Conservation (phyloP, 345 rosid genomes). For the Citrus maxima region DNA sequence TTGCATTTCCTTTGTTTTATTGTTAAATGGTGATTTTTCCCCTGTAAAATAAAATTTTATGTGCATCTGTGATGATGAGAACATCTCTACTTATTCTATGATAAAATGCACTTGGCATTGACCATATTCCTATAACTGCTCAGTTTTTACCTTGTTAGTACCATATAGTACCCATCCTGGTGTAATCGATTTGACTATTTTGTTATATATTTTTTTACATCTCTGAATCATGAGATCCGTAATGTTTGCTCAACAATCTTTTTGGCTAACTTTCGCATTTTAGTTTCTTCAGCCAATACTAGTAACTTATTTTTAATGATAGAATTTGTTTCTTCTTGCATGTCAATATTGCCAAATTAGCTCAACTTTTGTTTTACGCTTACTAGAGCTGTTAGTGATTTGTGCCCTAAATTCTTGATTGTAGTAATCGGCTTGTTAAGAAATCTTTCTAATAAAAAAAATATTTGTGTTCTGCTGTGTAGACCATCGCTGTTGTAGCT, state of each 20-base stretch:
- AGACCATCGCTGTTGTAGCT: constrained; percentile 77
- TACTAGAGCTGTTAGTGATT: neutral
- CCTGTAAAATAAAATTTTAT: neutral
- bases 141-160: neutral
- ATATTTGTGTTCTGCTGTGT: constrained; percentile 15
- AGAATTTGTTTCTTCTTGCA: neutral
- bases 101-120: neutral
- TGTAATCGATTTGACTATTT: neutral
- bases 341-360: neutral
- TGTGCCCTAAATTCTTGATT: neutral
- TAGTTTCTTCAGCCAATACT: constrained; percentile 1
- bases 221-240: neutral
- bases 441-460: neutral
- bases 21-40: neutral
- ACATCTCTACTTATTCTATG: neutral
- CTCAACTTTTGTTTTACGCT: neutral
- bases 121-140: neutral
- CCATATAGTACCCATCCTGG: neutral
- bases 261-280: neutral
- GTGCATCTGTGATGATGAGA: neutral
- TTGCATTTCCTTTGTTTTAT: neutral
- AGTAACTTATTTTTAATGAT: neutral
- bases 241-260: neutral
- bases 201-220: neutral
- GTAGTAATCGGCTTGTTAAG: neutral